phyloP scores from a whole-genome alignment of 2,329 filamentous ascomycete genomes.

The Pseudocercospora cruenta region DNA sequence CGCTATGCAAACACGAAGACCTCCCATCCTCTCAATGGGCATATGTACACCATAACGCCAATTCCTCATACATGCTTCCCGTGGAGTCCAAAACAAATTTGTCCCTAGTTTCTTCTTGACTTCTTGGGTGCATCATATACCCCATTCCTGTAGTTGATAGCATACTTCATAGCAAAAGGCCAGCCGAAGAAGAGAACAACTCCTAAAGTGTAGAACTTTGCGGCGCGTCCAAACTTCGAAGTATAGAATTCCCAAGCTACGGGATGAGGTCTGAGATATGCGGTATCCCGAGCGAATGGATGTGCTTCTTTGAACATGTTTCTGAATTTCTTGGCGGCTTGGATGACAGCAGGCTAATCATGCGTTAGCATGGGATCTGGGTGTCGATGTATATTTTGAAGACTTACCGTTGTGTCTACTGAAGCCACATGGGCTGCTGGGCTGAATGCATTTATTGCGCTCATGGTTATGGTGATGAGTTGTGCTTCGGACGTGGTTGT shows the following conservation, averaged over 20 bases:
- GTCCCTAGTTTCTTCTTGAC: not conserved
- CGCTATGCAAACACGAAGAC: not conserved
- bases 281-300: slow-evolving; percentile 14
- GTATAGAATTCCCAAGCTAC: slow-evolving; percentile 22
- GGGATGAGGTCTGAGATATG: slow-evolving; percentile 15
- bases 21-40: not conserved
- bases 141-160: slow-evolving; percentile 20
- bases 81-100: not conserved
- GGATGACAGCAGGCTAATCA: slow-evolving; percentile 11
- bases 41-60: not conserved
- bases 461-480: slow-evolving; percentile 5
- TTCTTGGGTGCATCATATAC: slow-evolving; percentile 14
- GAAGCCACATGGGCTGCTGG: slow-evolving; percentile 4
- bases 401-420: slow-evolving; percentile 7
- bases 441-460: slow-evolving; percentile 9
- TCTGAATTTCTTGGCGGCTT: slow-evolving; percentile 3
- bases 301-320: slow-evolving; percentile 20
- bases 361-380: not conserved
- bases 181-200: slow-evolving; percentile 18
- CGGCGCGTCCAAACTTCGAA: slow-evolving; percentile 12
- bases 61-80: not conserved
- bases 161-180: slow-evolving; percentile 22
- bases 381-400: not conserved
- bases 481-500: slow-evolving; percentile 8
- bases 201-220: slow-evolving; percentile 14